These are phyloP conservation scores for Euphorbia peplus DNA, from an alignment of 345 rosid genomes.

Conservation along the genomic window DNA sequence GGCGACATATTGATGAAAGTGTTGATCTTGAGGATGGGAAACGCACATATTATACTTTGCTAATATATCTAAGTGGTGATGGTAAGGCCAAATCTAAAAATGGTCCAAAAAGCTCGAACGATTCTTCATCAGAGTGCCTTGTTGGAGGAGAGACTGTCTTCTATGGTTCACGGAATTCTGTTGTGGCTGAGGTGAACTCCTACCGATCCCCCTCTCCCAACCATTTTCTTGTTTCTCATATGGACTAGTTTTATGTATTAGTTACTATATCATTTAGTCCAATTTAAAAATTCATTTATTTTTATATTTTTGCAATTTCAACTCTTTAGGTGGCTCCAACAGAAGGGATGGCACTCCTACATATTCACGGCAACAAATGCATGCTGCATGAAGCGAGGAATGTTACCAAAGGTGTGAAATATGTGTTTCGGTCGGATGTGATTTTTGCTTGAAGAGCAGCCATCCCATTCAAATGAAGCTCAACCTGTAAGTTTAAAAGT, in stretches of 20 bases:
- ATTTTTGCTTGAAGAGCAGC: conserved; percentile 61
- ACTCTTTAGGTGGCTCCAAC: conserved; percentile 66
- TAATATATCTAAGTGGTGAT: conserved; percentile 78
- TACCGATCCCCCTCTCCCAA: neutral
- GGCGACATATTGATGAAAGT: conserved; percentile 84
- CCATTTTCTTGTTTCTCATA: neutral
- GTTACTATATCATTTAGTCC: neutral
- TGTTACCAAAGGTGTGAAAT: conserved; percentile 75
- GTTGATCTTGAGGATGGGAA: conserved; percentile 68
- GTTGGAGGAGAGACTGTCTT: conserved; percentile 95
- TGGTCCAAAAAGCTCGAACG: conserved; percentile 29
- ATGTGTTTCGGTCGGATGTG: conserved; percentile 87
- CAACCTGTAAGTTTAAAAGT: conserved; percentile 17
- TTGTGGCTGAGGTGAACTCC: conserved; percentile 71
- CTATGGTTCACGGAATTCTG: conserved; percentile 64
- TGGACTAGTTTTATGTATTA: no score
- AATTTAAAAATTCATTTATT: no score
- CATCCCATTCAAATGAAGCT: conserved; percentile 2
- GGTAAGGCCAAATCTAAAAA: conserved; percentile 44
- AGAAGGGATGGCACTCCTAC: conserved; percentile 93
- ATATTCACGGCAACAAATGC: conserved; percentile 88
- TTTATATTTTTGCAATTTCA: conserved; percentile 11
- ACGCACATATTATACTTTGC: conserved; percentile 70
- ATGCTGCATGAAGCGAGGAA: conserved; percentile 88
- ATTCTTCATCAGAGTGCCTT: conserved; percentile 46